phyloP scores from a whole-genome alignment of 805 yeast species.

The Cyberlindnera euphorbiiphila region DNA sequence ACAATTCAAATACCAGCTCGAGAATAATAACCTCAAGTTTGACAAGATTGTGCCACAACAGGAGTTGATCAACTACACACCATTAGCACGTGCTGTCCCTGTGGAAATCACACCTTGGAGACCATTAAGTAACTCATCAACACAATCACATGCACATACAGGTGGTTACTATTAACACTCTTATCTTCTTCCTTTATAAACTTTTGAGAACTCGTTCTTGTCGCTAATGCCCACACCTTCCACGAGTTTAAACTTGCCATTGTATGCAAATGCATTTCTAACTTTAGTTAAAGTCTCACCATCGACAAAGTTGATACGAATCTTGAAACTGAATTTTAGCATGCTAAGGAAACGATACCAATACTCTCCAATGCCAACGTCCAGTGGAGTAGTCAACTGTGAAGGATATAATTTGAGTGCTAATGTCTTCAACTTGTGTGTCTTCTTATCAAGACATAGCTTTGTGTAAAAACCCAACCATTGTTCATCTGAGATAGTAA shows the following conservation, averaged over 20 bases:
- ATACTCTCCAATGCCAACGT: conserved; percentile 14
- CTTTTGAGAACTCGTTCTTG: conserved; percentile 41
- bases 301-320: conserved; percentile 23
- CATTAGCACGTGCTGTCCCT: conserved; percentile 27
- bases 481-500: conserved; percentile 31
- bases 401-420: conserved; percentile 30
- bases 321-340: conserved; percentile 23
- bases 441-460: conserved; percentile 1
- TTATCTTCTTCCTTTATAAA: conserved; percentile 28
- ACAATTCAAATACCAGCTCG: conserved; percentile 40
- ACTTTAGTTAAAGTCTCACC: conserved; percentile 26
- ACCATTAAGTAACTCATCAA: conserved; percentile 8
- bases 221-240: conserved; percentile 38
- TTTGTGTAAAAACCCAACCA: conserved; percentile 20
- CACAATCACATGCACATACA: neutral
- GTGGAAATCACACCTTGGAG: conserved; percentile 18
- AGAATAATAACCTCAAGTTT: conserved; percentile 32
- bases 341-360: conserved; percentile 22
- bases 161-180: conserved; percentile 6
- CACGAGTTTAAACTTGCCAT: conserved; percentile 47
- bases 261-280: conserved; percentile 34
- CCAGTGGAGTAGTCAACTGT: conserved; percentile 32
- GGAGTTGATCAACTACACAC: conserved; percentile 16
- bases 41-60: conserved; percentile 14
- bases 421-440: conserved; percentile 23